Conservation (phyloP, 1,284 basidiomycete species). For the Ustilago curta region DNA sequence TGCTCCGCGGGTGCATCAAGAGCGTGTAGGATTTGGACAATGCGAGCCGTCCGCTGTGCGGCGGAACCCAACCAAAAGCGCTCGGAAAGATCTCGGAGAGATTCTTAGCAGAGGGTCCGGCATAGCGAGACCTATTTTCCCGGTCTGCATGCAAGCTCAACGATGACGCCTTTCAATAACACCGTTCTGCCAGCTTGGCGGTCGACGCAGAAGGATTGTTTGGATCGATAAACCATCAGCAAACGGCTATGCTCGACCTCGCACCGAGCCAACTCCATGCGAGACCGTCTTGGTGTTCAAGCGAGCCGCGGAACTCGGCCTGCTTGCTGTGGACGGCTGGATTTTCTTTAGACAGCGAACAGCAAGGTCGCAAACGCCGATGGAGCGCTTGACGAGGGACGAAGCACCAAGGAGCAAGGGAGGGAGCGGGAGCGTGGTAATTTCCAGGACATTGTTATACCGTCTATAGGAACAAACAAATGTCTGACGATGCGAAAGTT, state of each 20-base stretch:
- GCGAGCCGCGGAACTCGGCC: neutral
- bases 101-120: neutral
- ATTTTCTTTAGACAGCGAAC: too few species aligned
- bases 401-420: too few species aligned
- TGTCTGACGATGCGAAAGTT: neutral
- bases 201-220: too few species aligned
- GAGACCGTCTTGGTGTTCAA: slow-evolving; percentile 1
- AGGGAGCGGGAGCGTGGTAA: too few species aligned
- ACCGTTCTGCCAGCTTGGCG: too few species aligned
- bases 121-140: neutral
- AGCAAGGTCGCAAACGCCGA: neutral
- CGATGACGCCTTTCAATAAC: neutral
- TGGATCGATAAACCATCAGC: neutral
- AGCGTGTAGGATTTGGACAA: neutral
- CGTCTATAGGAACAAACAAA: neutral
- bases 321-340: too few species aligned
- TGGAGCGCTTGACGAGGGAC: neutral
- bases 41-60: slow-evolving; percentile 4
- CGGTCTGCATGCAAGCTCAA: neutral
- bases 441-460: too few species aligned
- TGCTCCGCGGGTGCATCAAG: neutral
- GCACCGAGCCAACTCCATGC: slow-evolving; percentile 28
- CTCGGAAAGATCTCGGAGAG: slow-evolving; percentile 36
- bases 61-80: slow-evolving; percentile 3
- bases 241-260: slow-evolving; percentile 13